Percentiles rank a stretch among this genome's conserved stretches.
Conservation (phyloP, 2,329 filamentous ascomycete species). For the Akanthomyces muscarius region DNA sequence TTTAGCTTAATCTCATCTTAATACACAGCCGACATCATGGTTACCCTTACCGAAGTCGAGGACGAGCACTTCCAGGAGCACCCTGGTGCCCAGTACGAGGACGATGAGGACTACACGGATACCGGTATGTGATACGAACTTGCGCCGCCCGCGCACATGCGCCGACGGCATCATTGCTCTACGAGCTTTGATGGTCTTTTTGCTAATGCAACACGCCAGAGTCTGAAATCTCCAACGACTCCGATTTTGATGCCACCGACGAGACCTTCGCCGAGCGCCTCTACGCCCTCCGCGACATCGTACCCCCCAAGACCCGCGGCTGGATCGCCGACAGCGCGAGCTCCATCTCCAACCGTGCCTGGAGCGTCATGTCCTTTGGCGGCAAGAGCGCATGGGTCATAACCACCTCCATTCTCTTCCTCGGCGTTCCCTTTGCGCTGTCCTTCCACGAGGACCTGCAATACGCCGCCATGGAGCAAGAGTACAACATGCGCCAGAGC, state of each 20-base stretch:
- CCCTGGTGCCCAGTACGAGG: conserved; percentile 70
- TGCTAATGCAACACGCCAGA: conserved; percentile 44
- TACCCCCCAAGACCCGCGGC: conserved; percentile 68
- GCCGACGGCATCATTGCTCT: neutral
- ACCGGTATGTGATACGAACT: conserved; percentile 60
- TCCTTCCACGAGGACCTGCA: conserved; percentile 96
- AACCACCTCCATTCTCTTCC: conserved; percentile 80
- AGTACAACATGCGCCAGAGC: conserved; percentile 92
- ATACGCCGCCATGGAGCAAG: conserved; percentile 94
- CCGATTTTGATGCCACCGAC: conserved; percentile 58
- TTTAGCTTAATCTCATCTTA: conserved; percentile 11
- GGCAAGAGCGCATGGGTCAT: conserved; percentile 90
- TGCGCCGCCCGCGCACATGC: neutral
- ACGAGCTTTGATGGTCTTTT: neutral
- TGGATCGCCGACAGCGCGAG: conserved; percentile 59
- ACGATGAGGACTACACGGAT: conserved; percentile 91
- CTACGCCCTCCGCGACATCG: conserved; percentile 69
- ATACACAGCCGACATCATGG: conserved; percentile 59
- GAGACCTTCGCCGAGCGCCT: conserved; percentile 66
- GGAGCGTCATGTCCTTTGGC: conserved; percentile 62
- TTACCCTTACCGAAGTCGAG: conserved; percentile 93
- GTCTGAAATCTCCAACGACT: conserved; percentile 80
- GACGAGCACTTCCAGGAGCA: conserved; percentile 88
- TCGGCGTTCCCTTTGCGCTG: conserved; percentile 90
- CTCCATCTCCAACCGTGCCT: conserved; percentile 47